Evolutionary conservation across 495 filamentous ascomycete genomes (phyloP).

Genomic region (Lineolata rhizophorae): DNA sequence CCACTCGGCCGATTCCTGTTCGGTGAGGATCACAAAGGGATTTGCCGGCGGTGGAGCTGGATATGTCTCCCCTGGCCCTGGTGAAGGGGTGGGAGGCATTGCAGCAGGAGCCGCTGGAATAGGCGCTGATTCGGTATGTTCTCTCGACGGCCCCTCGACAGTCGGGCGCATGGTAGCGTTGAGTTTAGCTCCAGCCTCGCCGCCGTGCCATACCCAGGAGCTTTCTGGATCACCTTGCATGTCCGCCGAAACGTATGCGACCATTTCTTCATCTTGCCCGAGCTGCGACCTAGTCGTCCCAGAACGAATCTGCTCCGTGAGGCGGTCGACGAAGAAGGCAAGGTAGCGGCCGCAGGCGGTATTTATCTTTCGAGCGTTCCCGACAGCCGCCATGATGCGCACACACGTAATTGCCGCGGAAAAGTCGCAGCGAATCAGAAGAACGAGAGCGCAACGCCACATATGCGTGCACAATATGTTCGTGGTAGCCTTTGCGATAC

Average conservation of each 20-base stretch:
- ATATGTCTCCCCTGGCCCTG: no score
- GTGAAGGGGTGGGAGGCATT: no score
- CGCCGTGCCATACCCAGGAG: constrained; percentile 71
- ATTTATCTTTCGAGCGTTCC: constrained; percentile 46
- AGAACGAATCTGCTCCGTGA: constrained; percentile 34
- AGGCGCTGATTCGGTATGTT: not conserved
- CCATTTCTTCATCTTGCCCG: constrained; percentile 71
- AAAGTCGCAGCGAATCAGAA: constrained; percentile 53
- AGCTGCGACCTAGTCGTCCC: constrained; percentile 26
- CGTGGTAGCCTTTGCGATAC: constrained; percentile 31
- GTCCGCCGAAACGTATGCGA: constrained; percentile 75
- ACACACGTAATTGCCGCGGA: constrained; percentile 50
- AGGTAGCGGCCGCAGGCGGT: constrained; percentile 63
- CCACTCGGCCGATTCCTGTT: constrained; percentile 27
- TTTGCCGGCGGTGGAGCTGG: no score
- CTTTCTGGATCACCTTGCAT: constrained; percentile 64
- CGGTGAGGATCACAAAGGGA: constrained; percentile 16
- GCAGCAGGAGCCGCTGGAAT: constrained; percentile 2
- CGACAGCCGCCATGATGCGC: constrained; percentile 44
- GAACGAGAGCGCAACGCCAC: constrained; percentile 71
- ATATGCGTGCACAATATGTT: constrained; percentile 64
- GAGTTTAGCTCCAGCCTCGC: constrained; percentile 30
- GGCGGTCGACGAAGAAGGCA: constrained; percentile 52
- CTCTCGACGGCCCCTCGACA: not conserved
- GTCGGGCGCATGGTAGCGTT: no score